Conservation (phyloP, 2,329 filamentous ascomycete genomes). For the Pseudogymnoascus sp. region DNA sequence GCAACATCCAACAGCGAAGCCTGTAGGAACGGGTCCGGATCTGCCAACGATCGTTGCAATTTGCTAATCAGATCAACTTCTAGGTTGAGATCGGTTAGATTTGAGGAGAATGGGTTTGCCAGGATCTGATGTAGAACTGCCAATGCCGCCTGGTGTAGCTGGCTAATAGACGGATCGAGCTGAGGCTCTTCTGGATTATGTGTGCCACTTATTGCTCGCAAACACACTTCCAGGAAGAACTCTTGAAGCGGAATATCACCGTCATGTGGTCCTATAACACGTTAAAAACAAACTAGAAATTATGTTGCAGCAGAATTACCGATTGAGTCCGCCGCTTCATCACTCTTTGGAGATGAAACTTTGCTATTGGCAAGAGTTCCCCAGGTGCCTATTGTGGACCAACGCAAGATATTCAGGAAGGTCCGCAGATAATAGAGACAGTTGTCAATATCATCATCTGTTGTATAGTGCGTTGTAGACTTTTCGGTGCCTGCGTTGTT, state of each 20-base stretch:
- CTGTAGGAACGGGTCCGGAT: conserved; percentile 62
- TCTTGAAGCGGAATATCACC: conserved; percentile 55
- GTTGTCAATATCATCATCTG: conserved; percentile 63
- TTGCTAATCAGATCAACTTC: conserved; percentile 63
- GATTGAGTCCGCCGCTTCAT: conserved; percentile 36
- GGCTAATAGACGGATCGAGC: conserved; percentile 45
- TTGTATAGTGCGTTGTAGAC: conserved; percentile 30
- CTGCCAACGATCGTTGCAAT: conserved; percentile 51
- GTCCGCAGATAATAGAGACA: conserved; percentile 72
- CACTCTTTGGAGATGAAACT: conserved; percentile 39
- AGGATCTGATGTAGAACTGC: conserved; percentile 63
- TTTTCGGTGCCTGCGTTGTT: not conserved
- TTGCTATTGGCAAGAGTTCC: conserved; percentile 56
- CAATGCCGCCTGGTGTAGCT: conserved; percentile 63
- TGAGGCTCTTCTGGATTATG: conserved; percentile 29
- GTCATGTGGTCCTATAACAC: conserved; percentile 39
- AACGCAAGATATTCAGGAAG: conserved; percentile 62
- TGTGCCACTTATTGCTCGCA: conserved; percentile 49
- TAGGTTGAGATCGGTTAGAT: conserved; percentile 54
- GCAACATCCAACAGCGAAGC: conserved; percentile 72
- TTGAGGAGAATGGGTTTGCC: conserved; percentile 50
- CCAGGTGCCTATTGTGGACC: conserved; percentile 63
- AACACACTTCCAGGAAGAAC: conserved; percentile 57
- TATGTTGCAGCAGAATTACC: conserved; percentile 35
- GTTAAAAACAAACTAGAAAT: conserved; percentile 14